Base-by-base conservation (phyloP, 805 yeast genomes). In the Kodamaea nitidulidarum region DNA sequence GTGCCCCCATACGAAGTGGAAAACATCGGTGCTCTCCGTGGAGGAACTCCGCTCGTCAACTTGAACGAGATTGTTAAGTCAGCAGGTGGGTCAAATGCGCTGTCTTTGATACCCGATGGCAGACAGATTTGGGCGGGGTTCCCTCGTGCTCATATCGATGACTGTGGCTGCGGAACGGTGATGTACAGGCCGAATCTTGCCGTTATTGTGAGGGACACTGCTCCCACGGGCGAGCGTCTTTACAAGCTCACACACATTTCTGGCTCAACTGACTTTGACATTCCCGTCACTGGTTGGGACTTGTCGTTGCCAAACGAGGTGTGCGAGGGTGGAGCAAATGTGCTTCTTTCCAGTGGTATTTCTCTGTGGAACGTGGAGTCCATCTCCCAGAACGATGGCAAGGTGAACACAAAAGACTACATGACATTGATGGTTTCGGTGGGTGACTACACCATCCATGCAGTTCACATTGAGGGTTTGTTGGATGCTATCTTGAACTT, bases 271-370 rank as follows among this genome's bases (percentile, higher is more conserved):
- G 57, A 59, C n/a, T 55, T 61, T 30, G 58, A 55, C 29, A 46
- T 63, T 18, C 63, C 63, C 1, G 54, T 63, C 5, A 35, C 54
- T 27, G 58, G 59, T 1, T 58, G 63, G 66, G 49, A 56, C 22
- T 37, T 46, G 15, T 27, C 21, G 14, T 36, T 46, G 9, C 61
- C 62, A 2, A 42, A 46, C 8, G 47, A 53, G 3, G 41, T 59
- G 4, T 67, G 69, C 45, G 47, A 44, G 29, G 43, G 44, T 4
- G 67, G 65, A 5, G 56, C 67, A 7, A 70, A 65, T 38, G 72
- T 69, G 1, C 55, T 73, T 15, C 64, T 70, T 12, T 74, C 77
- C 1, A 71, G 70, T 44, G 70, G 73, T 7, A 64, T 73, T 15
- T 57, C 73, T 3, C 58, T 55, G 35, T 73, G 77, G 78, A 38